A percentile compares a stretch with the other conserved stretches of the same genome.
Conservation (phyloP, 768 basidiomycete species). For the Mycena leptocephala region DNA sequence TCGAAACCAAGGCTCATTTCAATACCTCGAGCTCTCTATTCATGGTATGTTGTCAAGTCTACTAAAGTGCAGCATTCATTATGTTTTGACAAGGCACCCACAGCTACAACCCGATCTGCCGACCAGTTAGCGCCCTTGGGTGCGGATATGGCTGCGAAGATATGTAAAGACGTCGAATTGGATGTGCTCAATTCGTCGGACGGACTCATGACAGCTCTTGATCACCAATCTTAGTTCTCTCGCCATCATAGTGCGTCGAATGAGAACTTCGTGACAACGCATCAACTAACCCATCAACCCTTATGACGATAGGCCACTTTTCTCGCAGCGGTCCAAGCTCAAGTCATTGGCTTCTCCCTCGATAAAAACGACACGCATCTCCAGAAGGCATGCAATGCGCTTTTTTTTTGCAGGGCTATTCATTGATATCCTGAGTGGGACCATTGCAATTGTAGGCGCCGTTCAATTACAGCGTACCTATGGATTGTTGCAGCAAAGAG, state of each 20-base stretch:
- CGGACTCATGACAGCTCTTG: slow-evolving; percentile 1
- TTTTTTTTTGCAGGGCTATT: slow-evolving; percentile 25
- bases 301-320: slow-evolving; percentile 10
- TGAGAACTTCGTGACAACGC: neutral
- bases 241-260: slow-evolving; percentile 2
- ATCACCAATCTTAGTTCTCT: slow-evolving; percentile 19
- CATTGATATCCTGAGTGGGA: slow-evolving; percentile 23
- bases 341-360: slow-evolving; percentile 2
- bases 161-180: neutral
- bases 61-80: too few species aligned
- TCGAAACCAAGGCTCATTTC: too few species aligned
- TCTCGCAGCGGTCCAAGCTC: slow-evolving; percentile 25
- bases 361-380: slow-evolving; percentile 8
- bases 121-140: too few species aligned
- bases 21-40: too few species aligned
- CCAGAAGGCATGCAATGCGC: neutral
- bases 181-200: neutral
- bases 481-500: neutral
- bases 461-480: slow-evolving; percentile 23
- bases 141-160: too few species aligned
- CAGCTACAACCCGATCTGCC: too few species aligned
- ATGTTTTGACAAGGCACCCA: too few species aligned
- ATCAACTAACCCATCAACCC: neutral
- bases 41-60: too few species aligned
- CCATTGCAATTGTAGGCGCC: neutral